Base-by-base conservation (phyloP, 1,284 basidiomycete genomes). In the Irpex sp. region DNA sequence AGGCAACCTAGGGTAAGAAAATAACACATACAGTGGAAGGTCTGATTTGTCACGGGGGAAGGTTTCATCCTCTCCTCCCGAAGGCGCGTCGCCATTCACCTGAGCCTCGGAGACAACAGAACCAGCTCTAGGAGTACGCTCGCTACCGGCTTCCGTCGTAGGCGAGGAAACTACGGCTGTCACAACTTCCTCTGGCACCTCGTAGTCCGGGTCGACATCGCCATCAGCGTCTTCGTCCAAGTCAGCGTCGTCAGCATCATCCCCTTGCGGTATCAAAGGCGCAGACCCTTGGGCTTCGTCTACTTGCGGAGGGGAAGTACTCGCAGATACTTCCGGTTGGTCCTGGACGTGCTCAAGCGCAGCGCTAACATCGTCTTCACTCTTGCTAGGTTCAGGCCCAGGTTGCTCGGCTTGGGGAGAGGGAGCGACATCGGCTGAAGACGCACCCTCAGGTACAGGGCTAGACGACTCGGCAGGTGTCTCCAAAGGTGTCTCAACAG, bases 201-300 rank as follows among this genome's bases (percentile, higher is more conserved):
- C 58, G 47, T 70, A 69, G 33, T 71, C 71, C 5, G 69, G 66
- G 58, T 71, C 71, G 7, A 65, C 63, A 47, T 72, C 71, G 13
- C 69, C 68, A 56, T 70, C 69, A 6, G 68, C 69, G 49, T 43
- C 39, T 11, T 9, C 39, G 4, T 43, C 39, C 15, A 11, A 9
- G 5, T 62, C 57, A 7, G 57, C 61, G 36, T 62, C 61, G 19
- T 39, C 17, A n/a, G 63, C 63, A 15, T 36, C 58, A 35, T 63
- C 65, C 13, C 6, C 7, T 9, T 11, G 26, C 1, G 53, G 13
- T 35, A 26, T 15, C 13, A 19, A 5, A 19, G 49, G 17, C 17
- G 49, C 17, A 13, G 49, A 26, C 4, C 26, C 26, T 51, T 43
- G 11, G 39, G 8, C 3, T 8, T 15, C 39, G 39, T 43, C 39